Conservation (phyloP, 306 rosid species). For the Erythrophleum fordii region DNA sequence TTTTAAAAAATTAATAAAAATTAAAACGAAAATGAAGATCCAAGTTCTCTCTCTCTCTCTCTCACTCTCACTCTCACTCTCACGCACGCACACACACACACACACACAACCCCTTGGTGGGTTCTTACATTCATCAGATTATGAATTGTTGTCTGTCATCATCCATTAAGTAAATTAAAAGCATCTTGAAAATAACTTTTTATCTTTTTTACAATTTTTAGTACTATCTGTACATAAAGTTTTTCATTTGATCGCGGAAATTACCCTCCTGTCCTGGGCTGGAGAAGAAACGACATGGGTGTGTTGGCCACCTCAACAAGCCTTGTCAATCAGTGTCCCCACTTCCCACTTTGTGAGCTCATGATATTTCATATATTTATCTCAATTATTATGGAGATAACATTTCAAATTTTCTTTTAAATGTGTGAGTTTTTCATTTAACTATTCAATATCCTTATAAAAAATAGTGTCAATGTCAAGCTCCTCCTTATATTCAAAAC, state of each 20-base stretch:
- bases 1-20: neutral
- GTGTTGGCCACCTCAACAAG: neutral
- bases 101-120: constrained; percentile 3
- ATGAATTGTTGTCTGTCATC: neutral
- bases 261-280: constrained; percentile 14
- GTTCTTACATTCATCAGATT: neutral
- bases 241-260: constrained; percentile 14
- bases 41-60: neutral
- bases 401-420: neutral
- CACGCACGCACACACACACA: too few species aligned
- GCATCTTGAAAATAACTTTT: neutral
- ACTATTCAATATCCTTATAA: neutral
- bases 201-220: neutral
- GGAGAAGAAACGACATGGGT: too few species aligned
- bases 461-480: neutral
- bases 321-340: too few species aligned
- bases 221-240: neutral
- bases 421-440: neutral
- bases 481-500: neutral
- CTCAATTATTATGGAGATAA: neutral
- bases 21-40: neutral
- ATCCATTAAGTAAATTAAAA: neutral
- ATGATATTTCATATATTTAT: neutral
- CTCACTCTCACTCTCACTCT: neutral
- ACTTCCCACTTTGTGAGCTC: neutral